Percentiles rank a stretch among this genome's conserved stretches.
phyloP scores from a whole-genome alignment of 202 grass and related monocot genomes.

The Eragrostis tef region DNA sequence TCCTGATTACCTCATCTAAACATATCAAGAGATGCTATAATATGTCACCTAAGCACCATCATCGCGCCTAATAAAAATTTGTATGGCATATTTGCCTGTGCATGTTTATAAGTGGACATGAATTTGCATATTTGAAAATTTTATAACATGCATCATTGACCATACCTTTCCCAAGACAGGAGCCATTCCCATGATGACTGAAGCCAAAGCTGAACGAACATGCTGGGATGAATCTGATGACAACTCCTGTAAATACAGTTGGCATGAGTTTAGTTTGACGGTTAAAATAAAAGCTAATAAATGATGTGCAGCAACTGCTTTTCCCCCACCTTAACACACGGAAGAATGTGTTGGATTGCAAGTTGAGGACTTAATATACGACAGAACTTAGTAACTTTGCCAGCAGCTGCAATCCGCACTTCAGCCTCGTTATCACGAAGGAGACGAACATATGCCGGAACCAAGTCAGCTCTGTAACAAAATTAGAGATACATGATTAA shows the following conservation, averaged over 20 bases:
- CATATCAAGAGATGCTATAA: too few relatives aligned
- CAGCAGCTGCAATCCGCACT: conserved; percentile 93
- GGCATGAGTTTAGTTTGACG: conserved; percentile 11
- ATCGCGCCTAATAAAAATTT: neutral
- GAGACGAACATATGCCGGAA: conserved; percentile 90
- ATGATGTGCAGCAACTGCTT: neutral
- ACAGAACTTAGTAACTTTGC: conserved; percentile 96
- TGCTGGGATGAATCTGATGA: conserved; percentile 96
- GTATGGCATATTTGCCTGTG: neutral
- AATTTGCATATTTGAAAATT: neutral
- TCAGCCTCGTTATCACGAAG: conserved; percentile 98
- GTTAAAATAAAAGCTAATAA: neutral
- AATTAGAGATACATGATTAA: conserved; percentile 28
- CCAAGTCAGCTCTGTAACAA: conserved; percentile 66
- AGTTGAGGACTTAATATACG: conserved; percentile 73
- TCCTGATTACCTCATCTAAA: neutral
- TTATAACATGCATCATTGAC: conserved; percentile 22
- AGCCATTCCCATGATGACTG: conserved; percentile 99
- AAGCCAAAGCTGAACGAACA: conserved; percentile 98
- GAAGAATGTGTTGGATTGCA: conserved; percentile 91
- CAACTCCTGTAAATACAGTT: conserved; percentile 58
- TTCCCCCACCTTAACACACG: conserved; percentile 77
- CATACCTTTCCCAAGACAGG: conserved; percentile 90
- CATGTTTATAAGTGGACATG: neutral
- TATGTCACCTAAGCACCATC: neutral